Evolutionary conservation across 73 alveolate species (phyloP).

Genomic region (Stentor coeruleus): DNA sequence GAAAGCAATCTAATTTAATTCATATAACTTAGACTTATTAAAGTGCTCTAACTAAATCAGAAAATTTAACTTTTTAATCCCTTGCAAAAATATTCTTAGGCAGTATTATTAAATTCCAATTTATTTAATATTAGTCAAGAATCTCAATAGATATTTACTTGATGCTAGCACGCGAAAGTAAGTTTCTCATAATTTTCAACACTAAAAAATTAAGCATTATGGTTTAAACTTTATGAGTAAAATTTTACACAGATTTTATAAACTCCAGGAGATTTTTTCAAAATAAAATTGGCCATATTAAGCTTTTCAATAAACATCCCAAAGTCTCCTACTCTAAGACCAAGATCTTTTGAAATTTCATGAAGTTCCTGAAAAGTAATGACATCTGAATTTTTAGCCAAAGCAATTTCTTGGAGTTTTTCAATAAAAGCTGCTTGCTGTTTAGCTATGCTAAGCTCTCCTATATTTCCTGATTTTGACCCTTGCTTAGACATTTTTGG

Average conservation of each 20-base stretch:
- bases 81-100: too few species aligned
- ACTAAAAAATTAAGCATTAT: too few species aligned
- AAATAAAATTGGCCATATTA: conserved; percentile 35
- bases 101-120: too few species aligned
- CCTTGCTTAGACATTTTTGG: conserved; percentile 1
- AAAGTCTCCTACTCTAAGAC: conserved; percentile 81
- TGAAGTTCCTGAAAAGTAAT: conserved; percentile 57
- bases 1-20: too few species aligned
- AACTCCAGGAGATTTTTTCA: conserved; percentile 46
- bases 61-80: too few species aligned
- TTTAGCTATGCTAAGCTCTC: conserved; percentile 63
- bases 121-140: too few species aligned
- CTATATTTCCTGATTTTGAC: conserved; percentile 46
- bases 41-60: too few species aligned
- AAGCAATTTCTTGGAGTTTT: conserved; percentile 54
- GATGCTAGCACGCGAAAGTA: too few species aligned
- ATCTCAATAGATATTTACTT: too few species aligned
- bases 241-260: too few species aligned
- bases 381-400: conserved; percentile 35
- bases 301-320: conserved; percentile 60
- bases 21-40: neutral
- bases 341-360: conserved; percentile 53
- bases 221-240: too few species aligned
- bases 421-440: conserved; percentile 67
- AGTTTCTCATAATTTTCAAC: too few species aligned